phyloP scores from a whole-genome alignment of 192 early-diverging fungal genomes.

The Fimicolochytrium jonesii region DNA sequence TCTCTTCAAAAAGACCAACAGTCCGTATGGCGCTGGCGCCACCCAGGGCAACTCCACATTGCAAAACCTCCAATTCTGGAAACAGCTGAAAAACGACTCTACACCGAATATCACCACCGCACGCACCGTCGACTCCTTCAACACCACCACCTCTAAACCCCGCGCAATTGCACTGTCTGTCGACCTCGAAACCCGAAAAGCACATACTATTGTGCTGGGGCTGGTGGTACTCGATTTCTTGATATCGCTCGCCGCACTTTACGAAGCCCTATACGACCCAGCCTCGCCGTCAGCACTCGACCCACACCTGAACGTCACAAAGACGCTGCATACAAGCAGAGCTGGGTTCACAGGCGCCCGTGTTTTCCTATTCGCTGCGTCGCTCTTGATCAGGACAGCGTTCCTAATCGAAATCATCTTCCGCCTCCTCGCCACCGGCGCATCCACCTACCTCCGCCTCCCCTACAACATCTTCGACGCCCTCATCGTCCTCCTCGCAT shows the following conservation, averaged over 20 bases:
- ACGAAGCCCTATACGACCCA: slow-evolving; percentile 11
- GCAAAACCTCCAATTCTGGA: too few relatives aligned
- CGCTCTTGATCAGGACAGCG: not conserved
- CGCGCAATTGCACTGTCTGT: too few relatives aligned
- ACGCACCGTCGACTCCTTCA: too few relatives aligned
- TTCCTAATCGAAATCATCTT: slow-evolving; percentile 2
- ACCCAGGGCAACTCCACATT: too few relatives aligned
- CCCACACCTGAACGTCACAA: not conserved
- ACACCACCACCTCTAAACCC: too few relatives aligned
- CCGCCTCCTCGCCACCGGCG: not conserved
- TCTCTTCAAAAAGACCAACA: too few relatives aligned
- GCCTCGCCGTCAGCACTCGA: not conserved
- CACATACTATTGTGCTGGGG: not conserved
- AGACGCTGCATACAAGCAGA: not conserved
- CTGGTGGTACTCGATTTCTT: slow-evolving; percentile 9
- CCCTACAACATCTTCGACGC: slow-evolving; percentile 2
- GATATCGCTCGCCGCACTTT: not conserved
- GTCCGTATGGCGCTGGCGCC: too few relatives aligned
- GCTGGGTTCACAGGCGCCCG: slow-evolving; percentile 1
- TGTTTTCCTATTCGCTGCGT: slow-evolving; percentile 7
- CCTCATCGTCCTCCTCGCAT: not conserved
- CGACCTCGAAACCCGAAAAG: not conserved
- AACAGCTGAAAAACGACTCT: too few relatives aligned
- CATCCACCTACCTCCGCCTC: not conserved
- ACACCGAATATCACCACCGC: too few relatives aligned